Evolutionary conservation across 1,284 basidiomycete genomes (phyloP).

Genomic region (Cryptococcus hybrid): DNA sequence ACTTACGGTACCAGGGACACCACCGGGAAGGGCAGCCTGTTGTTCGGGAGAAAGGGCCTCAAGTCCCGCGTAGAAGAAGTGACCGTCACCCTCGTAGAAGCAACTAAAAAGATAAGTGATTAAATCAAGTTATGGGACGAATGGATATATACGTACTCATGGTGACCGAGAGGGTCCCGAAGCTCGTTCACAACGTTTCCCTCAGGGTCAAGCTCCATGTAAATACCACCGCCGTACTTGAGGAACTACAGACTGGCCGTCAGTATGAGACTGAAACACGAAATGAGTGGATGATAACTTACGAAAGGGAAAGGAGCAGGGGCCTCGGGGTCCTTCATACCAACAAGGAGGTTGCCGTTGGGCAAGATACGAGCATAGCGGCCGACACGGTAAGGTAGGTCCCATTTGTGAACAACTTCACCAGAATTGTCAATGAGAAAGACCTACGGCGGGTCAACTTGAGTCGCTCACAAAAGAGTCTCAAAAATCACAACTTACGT

Average conservation of each 20-base stretch:
- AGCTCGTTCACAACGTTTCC: slow-evolving; percentile 20
- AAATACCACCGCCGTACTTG: slow-evolving; percentile 22
- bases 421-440: slow-evolving; percentile 20
- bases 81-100: slow-evolving; percentile 19
- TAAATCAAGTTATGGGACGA: background rate
- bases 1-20: slow-evolving; percentile 19
- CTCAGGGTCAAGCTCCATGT: slow-evolving; percentile 15
- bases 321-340: slow-evolving; percentile 22
- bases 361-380: slow-evolving; percentile 17
- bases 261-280: background rate
- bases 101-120: slow-evolving; percentile 4
- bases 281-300: background rate
- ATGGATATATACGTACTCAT: slow-evolving; percentile 12
- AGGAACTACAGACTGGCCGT: slow-evolving; percentile 11
- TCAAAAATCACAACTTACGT: slow-evolving; percentile 4
- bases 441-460: slow-evolving; percentile 1
- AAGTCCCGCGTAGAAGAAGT: slow-evolving; percentile 20
- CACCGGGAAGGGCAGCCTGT: slow-evolving; percentile 16
- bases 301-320: slow-evolving; percentile 21
- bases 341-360: slow-evolving; percentile 20
- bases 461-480: background rate
- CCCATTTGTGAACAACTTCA: slow-evolving; percentile 17
- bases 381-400: slow-evolving; percentile 19
- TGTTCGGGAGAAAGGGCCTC: slow-evolving; percentile 15
- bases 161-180: slow-evolving; percentile 20